Evolutionary conservation across 192 early-diverging fungal species (phyloP).

Genomic region (Linnemannia zychae): DNA sequence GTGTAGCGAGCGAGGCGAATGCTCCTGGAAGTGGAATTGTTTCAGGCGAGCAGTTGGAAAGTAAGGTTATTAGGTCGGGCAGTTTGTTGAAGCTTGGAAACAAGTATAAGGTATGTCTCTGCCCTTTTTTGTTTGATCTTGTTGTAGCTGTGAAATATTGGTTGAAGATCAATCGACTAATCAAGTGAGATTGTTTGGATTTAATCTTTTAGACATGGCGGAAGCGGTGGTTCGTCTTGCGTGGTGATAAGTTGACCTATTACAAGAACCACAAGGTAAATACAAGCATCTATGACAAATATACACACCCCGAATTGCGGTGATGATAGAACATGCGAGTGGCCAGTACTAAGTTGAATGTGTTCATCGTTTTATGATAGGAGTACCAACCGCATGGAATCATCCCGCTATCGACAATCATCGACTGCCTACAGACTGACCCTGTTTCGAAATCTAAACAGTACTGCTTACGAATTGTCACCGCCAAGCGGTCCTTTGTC

Average conservation of each 20-base stretch:
- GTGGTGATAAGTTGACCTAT: conserved; percentile 67
- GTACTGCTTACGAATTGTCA: conserved; percentile 68
- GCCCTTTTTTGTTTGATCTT: neutral
- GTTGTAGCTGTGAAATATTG: neutral
- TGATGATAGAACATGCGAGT: no score
- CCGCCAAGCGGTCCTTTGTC: conserved; percentile 66
- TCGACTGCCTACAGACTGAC: conserved; percentile 69
- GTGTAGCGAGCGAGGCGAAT: conserved; percentile 32
- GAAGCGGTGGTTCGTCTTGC: conserved; percentile 74
- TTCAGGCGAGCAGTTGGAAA: conserved; percentile 57
- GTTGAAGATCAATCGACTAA: no score
- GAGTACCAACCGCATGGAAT: conserved; percentile 66
- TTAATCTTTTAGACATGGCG: conserved; percentile 61
- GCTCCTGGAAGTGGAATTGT: conserved; percentile 44
- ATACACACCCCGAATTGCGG: no score
- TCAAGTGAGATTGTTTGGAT: neutral
- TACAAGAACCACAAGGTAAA: conserved; percentile 70
- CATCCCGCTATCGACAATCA: conserved; percentile 63
- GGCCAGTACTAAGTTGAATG: neutral
- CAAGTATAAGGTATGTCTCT: conserved; percentile 56
- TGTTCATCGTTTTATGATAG: neutral
- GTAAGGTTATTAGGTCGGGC: conserved; percentile 62
- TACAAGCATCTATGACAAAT: neutral
- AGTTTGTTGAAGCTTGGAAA: conserved; percentile 66
- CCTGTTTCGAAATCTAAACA: conserved; percentile 65